phyloP scores from a whole-genome alignment of 352 stramenopile species.

The Pythium rhizo-oryzae region DNA sequence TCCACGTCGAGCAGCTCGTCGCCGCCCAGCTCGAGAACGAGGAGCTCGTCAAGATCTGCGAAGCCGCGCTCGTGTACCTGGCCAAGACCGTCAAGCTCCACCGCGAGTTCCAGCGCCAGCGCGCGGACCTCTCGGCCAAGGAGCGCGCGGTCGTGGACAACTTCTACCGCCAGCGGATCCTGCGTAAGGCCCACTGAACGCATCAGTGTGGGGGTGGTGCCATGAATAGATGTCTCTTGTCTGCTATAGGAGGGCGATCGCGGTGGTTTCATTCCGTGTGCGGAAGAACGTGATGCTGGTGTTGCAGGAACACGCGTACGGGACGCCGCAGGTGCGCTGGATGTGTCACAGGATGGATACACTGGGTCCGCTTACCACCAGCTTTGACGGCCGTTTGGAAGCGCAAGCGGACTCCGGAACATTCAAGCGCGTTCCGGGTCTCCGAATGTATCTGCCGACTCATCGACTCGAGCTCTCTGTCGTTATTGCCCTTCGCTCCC shows the following conservation, averaged over 20 bases:
- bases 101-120: slow-evolving; percentile 45
- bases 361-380: background rate
- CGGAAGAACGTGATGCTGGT: background rate
- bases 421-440: background rate
- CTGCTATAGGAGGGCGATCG: background rate
- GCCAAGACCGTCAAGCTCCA: slow-evolving; percentile 69
- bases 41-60: slow-evolving; percentile 63
- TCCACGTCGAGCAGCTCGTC: slow-evolving; percentile 49
- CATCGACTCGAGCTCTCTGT: background rate
- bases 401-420: background rate
- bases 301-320: background rate
- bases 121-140: slow-evolving; percentile 23
- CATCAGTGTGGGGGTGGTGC: background rate
- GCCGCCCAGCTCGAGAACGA: slow-evolving; percentile 50
- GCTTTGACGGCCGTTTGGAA: too few species aligned
- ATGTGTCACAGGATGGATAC: background rate
- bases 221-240: slow-evolving; percentile 6
- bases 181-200: slow-evolving; percentile 56
- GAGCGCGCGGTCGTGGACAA: slow-evolving; percentile 60
- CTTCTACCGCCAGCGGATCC: slow-evolving; percentile 81
- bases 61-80: slow-evolving; percentile 68
- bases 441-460: slow-evolving; percentile 10
- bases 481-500: background rate
- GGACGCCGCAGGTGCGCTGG: background rate
- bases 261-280: slow-evolving; percentile 2